A percentile compares a stretch with the other conserved stretches of the same genome.
phyloP scores from a whole-genome alignment of 371 early-diverging fungal species.

The Mucor circinelloides region DNA sequence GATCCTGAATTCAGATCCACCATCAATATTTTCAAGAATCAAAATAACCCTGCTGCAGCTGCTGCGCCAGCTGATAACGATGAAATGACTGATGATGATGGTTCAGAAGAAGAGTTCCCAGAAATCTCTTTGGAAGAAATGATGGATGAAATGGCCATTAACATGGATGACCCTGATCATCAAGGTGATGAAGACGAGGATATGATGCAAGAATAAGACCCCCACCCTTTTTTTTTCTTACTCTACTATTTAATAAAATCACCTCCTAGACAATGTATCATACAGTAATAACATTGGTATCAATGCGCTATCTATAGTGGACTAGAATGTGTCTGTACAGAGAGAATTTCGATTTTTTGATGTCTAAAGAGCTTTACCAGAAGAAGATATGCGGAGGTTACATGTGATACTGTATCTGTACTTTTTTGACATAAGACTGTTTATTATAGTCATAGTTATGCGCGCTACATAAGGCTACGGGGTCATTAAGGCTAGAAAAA shows the following conservation, averaged over 20 bases:
- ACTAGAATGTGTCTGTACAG: too few relatives aligned
- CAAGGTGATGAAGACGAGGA: slow-evolving; percentile 44
- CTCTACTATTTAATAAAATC: neutral
- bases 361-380: neutral
- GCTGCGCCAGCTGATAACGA: slow-evolving; percentile 47
- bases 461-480: too few relatives aligned
- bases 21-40: slow-evolving; percentile 87
- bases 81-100: slow-evolving; percentile 55
- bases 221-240: neutral
- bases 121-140: slow-evolving; percentile 90
- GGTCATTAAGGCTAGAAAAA: too few relatives aligned
- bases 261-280: neutral
- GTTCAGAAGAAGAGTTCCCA: slow-evolving; percentile 78
- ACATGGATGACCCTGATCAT: slow-evolving; percentile 58
- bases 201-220: slow-evolving; percentile 31
- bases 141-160: slow-evolving; percentile 81
- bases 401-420: too few relatives aligned
- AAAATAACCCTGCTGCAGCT: slow-evolving; percentile 25
- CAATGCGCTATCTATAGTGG: neutral
- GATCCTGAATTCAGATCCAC: slow-evolving; percentile 93
- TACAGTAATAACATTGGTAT: neutral
- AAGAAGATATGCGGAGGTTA: too few relatives aligned
- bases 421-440: too few relatives aligned
- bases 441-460: too few relatives aligned
- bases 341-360: neutral